Base-by-base conservation (phyloP, 2,329 filamentous ascomycete species). In the Cytospora mali region DNA sequence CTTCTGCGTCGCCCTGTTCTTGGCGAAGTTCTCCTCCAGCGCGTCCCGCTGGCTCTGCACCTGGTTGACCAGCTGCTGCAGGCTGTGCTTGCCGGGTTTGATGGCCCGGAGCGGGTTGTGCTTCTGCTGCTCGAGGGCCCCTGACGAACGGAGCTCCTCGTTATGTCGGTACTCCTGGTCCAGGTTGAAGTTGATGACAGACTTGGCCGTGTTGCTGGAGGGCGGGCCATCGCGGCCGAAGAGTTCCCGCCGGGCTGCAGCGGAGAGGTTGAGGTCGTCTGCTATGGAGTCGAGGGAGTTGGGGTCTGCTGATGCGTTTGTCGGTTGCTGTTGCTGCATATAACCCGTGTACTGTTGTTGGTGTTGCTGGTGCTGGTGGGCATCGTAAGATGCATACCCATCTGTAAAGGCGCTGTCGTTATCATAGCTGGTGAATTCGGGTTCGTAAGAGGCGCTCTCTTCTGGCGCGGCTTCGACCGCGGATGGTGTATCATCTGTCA, bases 11-110 rank as follows among this genome's bases (percentile, higher is more conserved):
- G 84, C 85, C 77, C 85, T 88, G 6, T 92, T 91, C 68, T 88
- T 81, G 23, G 92, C 92, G 79, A 97, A 97, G 73, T 91, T 93
- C 71, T 98, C 94, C 76, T 97, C 93, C 68, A 97, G 78, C 2
- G 92, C 93, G 13, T 96, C 92, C 72, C 88, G 88, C 76, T 98
- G 93, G 66, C 83, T 91, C 68, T 87, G 87, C 28, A 91, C 93
- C 65, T 90, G 90, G 75, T 87, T 92, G 68, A 98, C 90, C 69
- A 98, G 81, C 78, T 97, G 93, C 72, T 89, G 88, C 74, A 98
- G 80, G 70, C 85, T 96, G 77, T 97, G 93, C 79, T 97, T 97
- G 64, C 92, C 91, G 4, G 93, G 90, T 27, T 91, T 88, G 72
- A 97, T 89, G 2, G 88, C 80, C 57, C 92, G 89, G 61, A 97